Evolutionary conservation across 2,329 filamentous ascomycete species (phyloP).

Genomic region (Aspergillus costaricaensis): DNA sequence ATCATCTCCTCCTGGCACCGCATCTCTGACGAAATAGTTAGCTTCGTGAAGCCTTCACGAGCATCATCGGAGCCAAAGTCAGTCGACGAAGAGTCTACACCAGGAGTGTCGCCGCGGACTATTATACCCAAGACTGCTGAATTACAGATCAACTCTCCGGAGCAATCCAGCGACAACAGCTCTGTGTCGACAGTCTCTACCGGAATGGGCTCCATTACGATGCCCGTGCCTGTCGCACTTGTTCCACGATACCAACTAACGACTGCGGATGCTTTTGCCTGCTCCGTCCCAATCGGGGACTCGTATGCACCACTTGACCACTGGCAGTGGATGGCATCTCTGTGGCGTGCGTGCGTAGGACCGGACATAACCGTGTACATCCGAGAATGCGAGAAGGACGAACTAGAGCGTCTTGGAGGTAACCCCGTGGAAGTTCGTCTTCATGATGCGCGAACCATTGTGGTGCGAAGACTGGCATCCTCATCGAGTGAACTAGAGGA

Average conservation of each 20-base stretch:
- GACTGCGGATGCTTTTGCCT: constrained; percentile 73
- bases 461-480: constrained; percentile 52
- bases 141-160: constrained; percentile 34
- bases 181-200: constrained; percentile 26
- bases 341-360: constrained; percentile 84
- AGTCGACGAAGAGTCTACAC: constrained; percentile 23
- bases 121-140: constrained; percentile 34
- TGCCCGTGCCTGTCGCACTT: constrained; percentile 67
- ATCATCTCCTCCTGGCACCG: constrained; percentile 73
- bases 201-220: constrained; percentile 12
- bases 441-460: constrained; percentile 52
- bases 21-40: constrained; percentile 70
- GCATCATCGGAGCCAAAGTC: constrained; percentile 17
- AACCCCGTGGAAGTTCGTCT: constrained; percentile 59
- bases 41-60: constrained; percentile 51
- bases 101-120: constrained; percentile 35
- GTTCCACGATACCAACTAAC: constrained; percentile 79
- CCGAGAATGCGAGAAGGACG: constrained; percentile 42
- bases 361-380: constrained; percentile 63
- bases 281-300: constrained; percentile 72
- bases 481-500: constrained; percentile 57
- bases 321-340: constrained; percentile 95
- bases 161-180: constrained; percentile 29
- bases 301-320: constrained; percentile 81
- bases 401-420: constrained; percentile 44